Evolutionary conservation across 257 asterid genomes (phyloP), one percentile per base, ranked within the genome.

Genomic region (Linaria vulgaris): DNA sequence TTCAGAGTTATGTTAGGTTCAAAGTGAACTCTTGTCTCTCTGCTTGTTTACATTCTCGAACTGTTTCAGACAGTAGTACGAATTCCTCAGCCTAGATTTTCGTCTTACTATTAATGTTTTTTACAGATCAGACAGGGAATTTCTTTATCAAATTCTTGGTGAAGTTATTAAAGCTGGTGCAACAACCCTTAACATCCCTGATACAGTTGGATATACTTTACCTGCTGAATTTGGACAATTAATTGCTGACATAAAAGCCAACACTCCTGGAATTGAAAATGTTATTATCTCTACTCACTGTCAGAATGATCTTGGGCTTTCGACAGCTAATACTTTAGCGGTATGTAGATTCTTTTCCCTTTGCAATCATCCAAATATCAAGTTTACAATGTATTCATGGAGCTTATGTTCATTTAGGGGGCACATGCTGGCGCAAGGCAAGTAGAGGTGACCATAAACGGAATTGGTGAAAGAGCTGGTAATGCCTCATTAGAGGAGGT

Each of bases 401-500:
- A 27, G 22, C 37, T 59, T 76, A 34, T 74, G 72, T 56, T 34
- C 24, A 52, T 61, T 63, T 75, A 91, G 98, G 98, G 97, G 54
- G 98, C 95, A 67, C 67, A 69, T 69, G 90, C 97, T 68, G 98
- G 98, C 68, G 98, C 98, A 55, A 87, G 98, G 80, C 98, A 92
- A 75, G 46, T 92, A 21, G 98, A 92, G 73, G 97, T 89, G 68
- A 92, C 98, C 74, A 83, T 92, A 72, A 92, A 92, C 72, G 98
- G 97, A 58, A 92, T 92, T 49, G 98, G 98, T 63, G 98, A 92
- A 79, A 83, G 98, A 75, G 98, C 98, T 69, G 98, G 98, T 25
- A 92, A 92, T 80, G 98, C 98, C 51, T 92, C 98, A 25, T 60
- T 92, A 31, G 98, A 92, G 83, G 98, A 92, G 95, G 98, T 89